These are phyloP conservation scores for Tephrocybe sp. DNA, from an alignment of 768 basidiomycete genomes.

Conservation along the genomic window DNA sequence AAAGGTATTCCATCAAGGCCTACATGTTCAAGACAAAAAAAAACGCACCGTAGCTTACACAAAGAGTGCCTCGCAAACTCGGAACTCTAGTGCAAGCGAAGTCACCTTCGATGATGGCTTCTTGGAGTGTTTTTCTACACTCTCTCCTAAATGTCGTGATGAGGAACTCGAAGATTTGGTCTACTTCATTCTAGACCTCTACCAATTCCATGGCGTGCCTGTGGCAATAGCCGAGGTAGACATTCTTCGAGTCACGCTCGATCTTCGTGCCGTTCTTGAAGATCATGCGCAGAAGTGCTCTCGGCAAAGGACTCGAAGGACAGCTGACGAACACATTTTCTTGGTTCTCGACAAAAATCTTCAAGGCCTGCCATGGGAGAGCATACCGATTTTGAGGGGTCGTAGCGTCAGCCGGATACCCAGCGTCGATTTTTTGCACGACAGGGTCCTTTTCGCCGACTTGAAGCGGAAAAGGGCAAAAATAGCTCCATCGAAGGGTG, in stretches of 20 bases:
- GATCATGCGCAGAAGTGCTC: conserved; percentile 53
- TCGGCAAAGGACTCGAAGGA: conserved; percentile 23
- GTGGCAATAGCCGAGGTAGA: conserved; percentile 92
- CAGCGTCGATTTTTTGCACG: conserved; percentile 82
- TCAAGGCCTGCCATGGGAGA: conserved; percentile 94
- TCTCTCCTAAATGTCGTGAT: conserved; percentile 80
- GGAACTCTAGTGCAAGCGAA: conserved; percentile 36
- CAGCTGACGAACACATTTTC: conserved; percentile 73
- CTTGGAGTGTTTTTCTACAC: conserved; percentile 82
- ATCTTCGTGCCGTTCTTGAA: conserved; percentile 75
- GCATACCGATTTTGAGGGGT: conserved; percentile 81
- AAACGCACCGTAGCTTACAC: conserved; percentile 32
- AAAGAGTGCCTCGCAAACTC: conserved; percentile 32
- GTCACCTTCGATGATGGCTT: conserved; percentile 70
- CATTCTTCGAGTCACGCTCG: conserved; percentile 85
- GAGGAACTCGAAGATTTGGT: conserved; percentile 96
- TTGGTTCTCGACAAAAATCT: conserved; percentile 88
- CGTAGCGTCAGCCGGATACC: conserved; percentile 93
- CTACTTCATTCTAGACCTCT: conserved; percentile 91
- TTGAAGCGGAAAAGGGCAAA: conserved; percentile 31
- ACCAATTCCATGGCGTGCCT: conserved; percentile 89
- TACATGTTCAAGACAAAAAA: conserved; percentile 65
- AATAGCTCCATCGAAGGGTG: conserved; percentile 37
- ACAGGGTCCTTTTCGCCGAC: conserved; percentile 68
- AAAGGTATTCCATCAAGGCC: conserved; percentile 68